A percentile compares a stretch with the other conserved stretches of the same genome.
These are phyloP conservation scores for Lophiotrema nucula DNA, from an alignment of 495 filamentous ascomycete species.

Conservation along the genomic window DNA sequence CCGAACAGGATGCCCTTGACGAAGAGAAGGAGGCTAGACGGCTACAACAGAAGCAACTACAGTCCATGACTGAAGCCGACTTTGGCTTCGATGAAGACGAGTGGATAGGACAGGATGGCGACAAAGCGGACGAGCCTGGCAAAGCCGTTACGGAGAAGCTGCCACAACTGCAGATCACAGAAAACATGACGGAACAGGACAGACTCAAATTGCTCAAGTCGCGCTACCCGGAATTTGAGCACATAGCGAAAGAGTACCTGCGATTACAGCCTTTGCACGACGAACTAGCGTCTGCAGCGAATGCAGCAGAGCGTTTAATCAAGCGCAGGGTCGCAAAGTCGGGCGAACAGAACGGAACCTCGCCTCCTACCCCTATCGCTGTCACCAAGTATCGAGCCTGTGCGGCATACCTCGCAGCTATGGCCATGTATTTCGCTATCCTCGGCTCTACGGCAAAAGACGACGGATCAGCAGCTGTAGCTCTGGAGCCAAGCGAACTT, in stretches of 20 bases:
- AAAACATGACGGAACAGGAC: constrained; percentile 74
- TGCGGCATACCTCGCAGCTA: constrained; percentile 76
- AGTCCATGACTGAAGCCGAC: constrained; percentile 82
- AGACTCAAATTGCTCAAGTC: constrained; percentile 70
- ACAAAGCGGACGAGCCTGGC: constrained; percentile 44
- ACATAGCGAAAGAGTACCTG: constrained; percentile 75
- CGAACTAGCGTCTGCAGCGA: constrained; percentile 56
- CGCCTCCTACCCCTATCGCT: constrained; percentile 44
- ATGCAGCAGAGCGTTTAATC: constrained; percentile 49
- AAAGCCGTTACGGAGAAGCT: constrained; percentile 74
- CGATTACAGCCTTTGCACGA: constrained; percentile 65
- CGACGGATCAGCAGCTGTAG: constrained; percentile 43
- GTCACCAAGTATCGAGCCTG: constrained; percentile 72
- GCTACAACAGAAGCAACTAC: constrained; percentile 83
- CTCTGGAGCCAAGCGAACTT: constrained; percentile 67
- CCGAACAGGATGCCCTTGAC: constrained; percentile 84
- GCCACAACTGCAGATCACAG: constrained; percentile 75
- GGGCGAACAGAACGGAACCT: neutral
- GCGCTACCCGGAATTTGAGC: constrained; percentile 89
- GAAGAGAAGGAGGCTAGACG: constrained; percentile 87
- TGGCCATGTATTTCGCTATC: constrained; percentile 92
- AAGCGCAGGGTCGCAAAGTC: constrained; percentile 29
- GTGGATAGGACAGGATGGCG: constrained; percentile 61
- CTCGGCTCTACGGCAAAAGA: constrained; percentile 69
- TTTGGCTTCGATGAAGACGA: constrained; percentile 88